Evolutionary conservation across 169 alveolate species (phyloP).

Genomic region (Plasmodium knowlesi): DNA sequence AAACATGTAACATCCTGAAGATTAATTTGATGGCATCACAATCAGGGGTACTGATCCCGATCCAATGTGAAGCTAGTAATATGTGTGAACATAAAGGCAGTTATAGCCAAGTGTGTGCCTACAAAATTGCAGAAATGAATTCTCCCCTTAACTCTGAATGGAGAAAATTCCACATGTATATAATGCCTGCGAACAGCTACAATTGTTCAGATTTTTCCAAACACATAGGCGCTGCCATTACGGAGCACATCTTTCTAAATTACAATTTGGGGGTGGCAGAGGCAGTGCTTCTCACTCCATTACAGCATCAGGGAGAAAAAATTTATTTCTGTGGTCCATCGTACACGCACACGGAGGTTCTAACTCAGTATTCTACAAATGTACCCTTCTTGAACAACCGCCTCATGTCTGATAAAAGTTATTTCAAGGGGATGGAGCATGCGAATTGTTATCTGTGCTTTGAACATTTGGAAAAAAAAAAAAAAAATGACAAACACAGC

Average conservation of each 20-base stretch:
- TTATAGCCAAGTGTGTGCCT: not conserved
- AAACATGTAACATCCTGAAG: not conserved
- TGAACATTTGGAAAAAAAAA: not conserved
- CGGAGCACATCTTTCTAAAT: not conserved
- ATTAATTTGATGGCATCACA: not conserved
- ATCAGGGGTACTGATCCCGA: not conserved
- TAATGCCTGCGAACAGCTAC: not conserved
- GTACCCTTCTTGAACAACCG: not conserved
- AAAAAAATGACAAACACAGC: not conserved
- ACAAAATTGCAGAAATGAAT: not conserved
- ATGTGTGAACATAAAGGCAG: not conserved
- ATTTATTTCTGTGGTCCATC: not conserved
- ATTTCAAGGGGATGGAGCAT: not conserved
- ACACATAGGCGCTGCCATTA: not conserved
- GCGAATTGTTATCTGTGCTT: not conserved
- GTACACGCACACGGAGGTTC: not conserved
- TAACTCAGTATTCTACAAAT: not conserved
- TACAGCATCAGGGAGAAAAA: not conserved
- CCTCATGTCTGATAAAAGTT: not conserved
- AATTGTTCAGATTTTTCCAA: not conserved
- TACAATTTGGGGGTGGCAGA: not conserved
- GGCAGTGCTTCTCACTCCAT: not conserved
- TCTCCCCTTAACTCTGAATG: not conserved
- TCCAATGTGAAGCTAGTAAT: not conserved
- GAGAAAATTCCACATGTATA: not conserved